A percentile compares a stretch with the other conserved stretches of the same genome.
These are phyloP conservation scores for Termitomyces sp. DNA, from an alignment of 768 basidiomycete species.

Conservation along the genomic window DNA sequence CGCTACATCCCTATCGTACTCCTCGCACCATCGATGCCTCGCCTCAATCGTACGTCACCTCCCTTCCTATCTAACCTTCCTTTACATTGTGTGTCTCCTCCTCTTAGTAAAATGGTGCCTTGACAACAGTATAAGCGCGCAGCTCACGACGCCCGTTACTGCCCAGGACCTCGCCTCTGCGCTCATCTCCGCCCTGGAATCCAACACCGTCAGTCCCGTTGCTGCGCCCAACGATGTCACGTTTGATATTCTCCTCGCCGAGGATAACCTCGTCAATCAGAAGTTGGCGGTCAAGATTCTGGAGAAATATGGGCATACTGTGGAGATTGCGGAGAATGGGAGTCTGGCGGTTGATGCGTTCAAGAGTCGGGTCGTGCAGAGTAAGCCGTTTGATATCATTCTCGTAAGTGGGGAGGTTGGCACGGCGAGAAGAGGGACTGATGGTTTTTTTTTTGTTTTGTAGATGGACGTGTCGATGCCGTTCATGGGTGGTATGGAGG, in stretches of 20 bases:
- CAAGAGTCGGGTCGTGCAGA: slow-evolving; percentile 67
- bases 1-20: slow-evolving; percentile 96
- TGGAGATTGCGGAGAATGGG: slow-evolving; percentile 97
- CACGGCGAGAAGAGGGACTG: not conserved
- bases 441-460: not conserved
- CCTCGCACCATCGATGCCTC: slow-evolving; percentile 71
- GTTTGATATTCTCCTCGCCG: slow-evolving; percentile 92
- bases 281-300: slow-evolving; percentile 95
- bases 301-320: slow-evolving; percentile 92
- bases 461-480: slow-evolving; percentile 99
- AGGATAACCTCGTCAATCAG: slow-evolving; percentile 95
- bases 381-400: slow-evolving; percentile 85
- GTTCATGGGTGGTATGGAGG: slow-evolving; percentile 98
- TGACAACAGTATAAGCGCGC: slow-evolving; percentile 93
- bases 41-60: slow-evolving; percentile 59
- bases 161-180: slow-evolving; percentile 89
- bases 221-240: slow-evolving; percentile 80
- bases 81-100: not conserved
- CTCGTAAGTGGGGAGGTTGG: slow-evolving; percentile 49
- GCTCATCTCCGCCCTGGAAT: slow-evolving; percentile 90
- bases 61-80: slow-evolving; percentile 6
- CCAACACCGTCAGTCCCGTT: slow-evolving; percentile 87
- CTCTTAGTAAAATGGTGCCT: slow-evolving; percentile 87
- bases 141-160: slow-evolving; percentile 87
- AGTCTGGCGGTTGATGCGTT: slow-evolving; percentile 90